phyloP scores from a whole-genome alignment of 2,329 filamentous ascomycete species.

The Magnaporthiopsis incrustans region DNA sequence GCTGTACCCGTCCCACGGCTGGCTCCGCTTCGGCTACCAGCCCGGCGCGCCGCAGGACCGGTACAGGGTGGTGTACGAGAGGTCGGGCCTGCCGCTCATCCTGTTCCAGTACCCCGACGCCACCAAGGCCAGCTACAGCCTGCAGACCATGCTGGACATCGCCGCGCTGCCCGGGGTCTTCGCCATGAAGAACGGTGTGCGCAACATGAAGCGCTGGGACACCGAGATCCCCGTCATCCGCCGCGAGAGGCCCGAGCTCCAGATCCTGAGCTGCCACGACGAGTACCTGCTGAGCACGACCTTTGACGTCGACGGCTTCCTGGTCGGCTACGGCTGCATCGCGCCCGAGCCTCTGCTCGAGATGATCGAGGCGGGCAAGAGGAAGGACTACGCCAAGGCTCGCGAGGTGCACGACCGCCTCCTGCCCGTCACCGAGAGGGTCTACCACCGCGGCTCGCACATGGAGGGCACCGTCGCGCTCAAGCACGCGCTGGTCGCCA shows the following conservation, averaged over 20 bases:
- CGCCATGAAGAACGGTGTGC: constrained; percentile 49
- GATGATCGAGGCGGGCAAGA: constrained; percentile 42
- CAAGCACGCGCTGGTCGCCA: constrained; percentile 42
- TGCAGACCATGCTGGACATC: constrained; percentile 45
- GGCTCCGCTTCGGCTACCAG: constrained; percentile 48
- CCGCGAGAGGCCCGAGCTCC: constrained; percentile 36
- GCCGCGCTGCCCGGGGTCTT: constrained; percentile 43
- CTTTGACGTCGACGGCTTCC: constrained; percentile 44
- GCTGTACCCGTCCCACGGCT: constrained; percentile 44
- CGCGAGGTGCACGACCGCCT: constrained; percentile 41
- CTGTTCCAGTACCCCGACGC: constrained; percentile 46
- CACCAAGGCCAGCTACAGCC: constrained; percentile 43
- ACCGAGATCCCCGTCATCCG: constrained; percentile 46
- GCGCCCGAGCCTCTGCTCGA: constrained; percentile 41
- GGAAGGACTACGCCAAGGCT: constrained; percentile 37
- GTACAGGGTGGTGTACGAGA: constrained; percentile 41
- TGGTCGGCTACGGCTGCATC: constrained; percentile 46
- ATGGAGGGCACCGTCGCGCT: constrained; percentile 46
- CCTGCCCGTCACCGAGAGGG: constrained; percentile 42
- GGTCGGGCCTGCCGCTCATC: constrained; percentile 39
- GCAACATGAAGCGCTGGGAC: constrained; percentile 50
- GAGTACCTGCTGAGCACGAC: constrained; percentile 44
- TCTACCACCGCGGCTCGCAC: constrained; percentile 45
- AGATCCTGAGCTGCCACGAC: constrained; percentile 43
- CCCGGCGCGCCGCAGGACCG: constrained; percentile 42